Evolutionary conservation across 2,329 filamentous ascomycete species (phyloP).

Genomic region (Albophoma yamanashiensis): DNA sequence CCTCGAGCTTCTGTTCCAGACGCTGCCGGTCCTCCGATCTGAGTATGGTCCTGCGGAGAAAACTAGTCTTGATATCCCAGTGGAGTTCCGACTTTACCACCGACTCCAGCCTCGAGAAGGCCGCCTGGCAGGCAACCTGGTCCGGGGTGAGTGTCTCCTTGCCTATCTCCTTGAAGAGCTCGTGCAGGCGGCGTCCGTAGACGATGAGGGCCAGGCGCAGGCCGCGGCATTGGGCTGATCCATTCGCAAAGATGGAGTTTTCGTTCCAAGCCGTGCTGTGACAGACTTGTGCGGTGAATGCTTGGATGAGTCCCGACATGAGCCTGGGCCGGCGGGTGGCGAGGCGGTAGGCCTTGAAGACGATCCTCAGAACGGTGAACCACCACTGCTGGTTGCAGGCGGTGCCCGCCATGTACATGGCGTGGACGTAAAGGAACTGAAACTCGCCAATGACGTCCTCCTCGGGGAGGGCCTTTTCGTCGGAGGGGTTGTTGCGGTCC

Average conservation of each 20-base stretch:
- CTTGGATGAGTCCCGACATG: constrained; percentile 33
- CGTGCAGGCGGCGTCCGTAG: constrained; percentile 44
- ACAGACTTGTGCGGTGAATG: constrained; percentile 42
- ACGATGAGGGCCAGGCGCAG: constrained; percentile 38
- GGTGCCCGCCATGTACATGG: constrained; percentile 46
- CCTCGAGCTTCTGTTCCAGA: constrained; percentile 34
- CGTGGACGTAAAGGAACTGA: constrained; percentile 48
- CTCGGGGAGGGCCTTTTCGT: constrained; percentile 14
- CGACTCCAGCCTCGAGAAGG: constrained; percentile 29
- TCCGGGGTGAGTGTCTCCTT: constrained; percentile 20
- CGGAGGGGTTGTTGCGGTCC: constrained; percentile 7
- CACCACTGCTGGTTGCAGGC: constrained; percentile 54
- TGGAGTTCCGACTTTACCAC: constrained; percentile 28
- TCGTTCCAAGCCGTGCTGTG: constrained; percentile 41
- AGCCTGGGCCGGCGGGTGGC: constrained; percentile 31
- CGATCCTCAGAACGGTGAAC: constrained; percentile 38
- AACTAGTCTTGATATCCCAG: constrained; percentile 45
- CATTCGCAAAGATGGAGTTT: constrained; percentile 29
- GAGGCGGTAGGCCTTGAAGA: constrained; percentile 40
- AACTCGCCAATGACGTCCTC: constrained; percentile 46
- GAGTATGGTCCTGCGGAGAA: constrained; percentile 34
- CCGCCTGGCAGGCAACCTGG: constrained; percentile 32
- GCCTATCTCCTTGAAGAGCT: constrained; percentile 28
- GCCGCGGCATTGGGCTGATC: constrained; percentile 16
- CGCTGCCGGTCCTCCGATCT: constrained; percentile 44